Evolutionary conservation across 345 rosid species (phyloP).

Genomic region (Streptanthus diversifolius): DNA sequence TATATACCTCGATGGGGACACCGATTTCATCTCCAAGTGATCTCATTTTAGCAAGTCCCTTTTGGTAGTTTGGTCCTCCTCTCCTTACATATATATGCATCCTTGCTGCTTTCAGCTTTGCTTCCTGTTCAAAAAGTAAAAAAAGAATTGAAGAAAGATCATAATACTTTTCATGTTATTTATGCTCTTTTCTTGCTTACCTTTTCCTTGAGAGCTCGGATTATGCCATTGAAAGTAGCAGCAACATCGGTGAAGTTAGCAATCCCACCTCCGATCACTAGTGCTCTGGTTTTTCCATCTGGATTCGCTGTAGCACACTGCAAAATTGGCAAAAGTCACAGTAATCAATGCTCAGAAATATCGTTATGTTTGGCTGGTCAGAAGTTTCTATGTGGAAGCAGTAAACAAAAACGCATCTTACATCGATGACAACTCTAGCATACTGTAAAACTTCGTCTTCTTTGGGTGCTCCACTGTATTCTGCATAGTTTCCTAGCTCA

Average conservation of each 20-base stretch:
- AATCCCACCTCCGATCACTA: slow-evolving; percentile 93
- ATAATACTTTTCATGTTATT: slow-evolving; percentile 48
- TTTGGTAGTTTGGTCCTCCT: slow-evolving; percentile 98
- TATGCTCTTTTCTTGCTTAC: slow-evolving; percentile 70
- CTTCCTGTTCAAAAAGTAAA: slow-evolving; percentile 23
- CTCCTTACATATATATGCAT: slow-evolving; percentile 46
- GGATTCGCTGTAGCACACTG: slow-evolving; percentile 93
- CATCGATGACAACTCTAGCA: slow-evolving; percentile 97
- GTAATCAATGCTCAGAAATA: not conserved
- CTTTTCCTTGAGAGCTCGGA: slow-evolving; percentile 91
- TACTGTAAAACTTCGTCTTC: slow-evolving; percentile 97
- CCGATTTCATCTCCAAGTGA: slow-evolving; percentile 84
- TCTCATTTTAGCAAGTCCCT: slow-evolving; percentile 91
- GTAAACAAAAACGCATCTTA: slow-evolving; percentile 31
- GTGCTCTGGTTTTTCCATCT: slow-evolving; percentile 82
- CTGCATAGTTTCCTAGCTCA: slow-evolving; percentile 91
- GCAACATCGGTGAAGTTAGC: slow-evolving; percentile 98
- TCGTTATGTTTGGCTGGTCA: not conserved
- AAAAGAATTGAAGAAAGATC: slow-evolving; percentile 25
- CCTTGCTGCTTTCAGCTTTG: slow-evolving; percentile 38
- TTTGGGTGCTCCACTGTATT: slow-evolving; percentile 97
- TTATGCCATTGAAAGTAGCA: slow-evolving; percentile 94
- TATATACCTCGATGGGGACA: slow-evolving; percentile 79
- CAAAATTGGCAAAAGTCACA: not conserved
- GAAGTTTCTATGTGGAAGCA: not conserved